phyloP scores from a whole-genome alignment of 2,329 filamentous ascomycete genomes.

The Cercospora sp. region DNA sequence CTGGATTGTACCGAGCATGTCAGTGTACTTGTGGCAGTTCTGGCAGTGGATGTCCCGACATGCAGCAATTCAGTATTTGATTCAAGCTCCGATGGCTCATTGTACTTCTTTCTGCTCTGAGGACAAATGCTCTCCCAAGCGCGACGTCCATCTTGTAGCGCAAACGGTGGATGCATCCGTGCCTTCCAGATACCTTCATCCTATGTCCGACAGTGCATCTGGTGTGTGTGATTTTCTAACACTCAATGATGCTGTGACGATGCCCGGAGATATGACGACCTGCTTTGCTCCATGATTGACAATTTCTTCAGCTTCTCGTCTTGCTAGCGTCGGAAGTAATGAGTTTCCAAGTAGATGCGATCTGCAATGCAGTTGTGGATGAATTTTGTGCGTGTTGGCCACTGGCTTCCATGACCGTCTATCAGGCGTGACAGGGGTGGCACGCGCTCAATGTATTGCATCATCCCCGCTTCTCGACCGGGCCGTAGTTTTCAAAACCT shows the following conservation, averaged over 20 bases:
- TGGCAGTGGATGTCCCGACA: not conserved
- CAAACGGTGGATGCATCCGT: not conserved
- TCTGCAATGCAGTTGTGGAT: not conserved
- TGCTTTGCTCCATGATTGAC: not conserved
- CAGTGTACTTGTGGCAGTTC: not conserved
- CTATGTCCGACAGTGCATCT: not conserved
- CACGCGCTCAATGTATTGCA: conserved; percentile 5
- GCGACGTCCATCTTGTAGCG: not conserved
- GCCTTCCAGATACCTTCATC: not conserved
- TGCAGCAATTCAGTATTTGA: not conserved
- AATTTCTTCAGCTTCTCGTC: not conserved
- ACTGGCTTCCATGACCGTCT: not conserved
- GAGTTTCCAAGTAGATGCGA: not conserved
- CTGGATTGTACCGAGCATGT: not conserved
- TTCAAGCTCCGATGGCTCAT: not conserved
- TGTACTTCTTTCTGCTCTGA: not conserved
- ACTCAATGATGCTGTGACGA: not conserved
- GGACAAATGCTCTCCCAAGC: not conserved
- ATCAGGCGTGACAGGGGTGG: not conserved
- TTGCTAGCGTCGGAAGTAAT: not conserved
- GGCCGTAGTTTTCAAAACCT: not conserved
- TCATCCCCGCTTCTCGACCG: conserved; percentile 5
- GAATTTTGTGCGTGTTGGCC: not conserved
- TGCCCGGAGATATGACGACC: not conserved
- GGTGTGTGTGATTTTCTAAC: not conserved